Conservation (phyloP, 1,139 yeast genomes). For the Candida sp. region DNA sequence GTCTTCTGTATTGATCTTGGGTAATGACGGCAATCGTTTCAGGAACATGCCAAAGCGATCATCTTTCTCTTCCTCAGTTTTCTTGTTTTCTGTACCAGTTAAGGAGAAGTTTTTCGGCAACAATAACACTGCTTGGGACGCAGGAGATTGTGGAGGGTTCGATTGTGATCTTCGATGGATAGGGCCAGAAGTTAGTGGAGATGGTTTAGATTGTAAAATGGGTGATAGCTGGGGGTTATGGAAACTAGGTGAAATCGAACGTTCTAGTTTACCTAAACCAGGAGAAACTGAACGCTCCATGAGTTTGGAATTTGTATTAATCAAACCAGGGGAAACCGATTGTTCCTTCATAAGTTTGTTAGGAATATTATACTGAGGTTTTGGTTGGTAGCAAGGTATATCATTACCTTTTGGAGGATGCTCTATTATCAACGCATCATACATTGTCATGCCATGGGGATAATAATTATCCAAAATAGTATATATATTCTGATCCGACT, state of each 20-base stretch:
- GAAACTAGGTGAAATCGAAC: background rate
- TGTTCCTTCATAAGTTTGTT: conserved; percentile 18
- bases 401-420: conserved; percentile 13
- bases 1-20: background rate
- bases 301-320: background rate
- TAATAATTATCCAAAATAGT: conserved; percentile 54
- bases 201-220: conserved; percentile 2
- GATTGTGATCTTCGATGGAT: conserved; percentile 33
- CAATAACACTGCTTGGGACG: conserved; percentile 34
- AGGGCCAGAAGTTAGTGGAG: conserved; percentile 6
- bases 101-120: conserved; percentile 45
- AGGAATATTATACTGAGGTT: conserved; percentile 18
- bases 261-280: conserved; percentile 4
- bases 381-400: conserved; percentile 21
- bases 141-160: conserved; percentile 31
- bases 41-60: background rate
- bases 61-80: background rate
- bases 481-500: conserved; percentile 68
- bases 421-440: conserved; percentile 63
- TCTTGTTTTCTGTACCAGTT: background rate
- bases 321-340: conserved; percentile 27
- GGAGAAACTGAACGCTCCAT: conserved; percentile 33
- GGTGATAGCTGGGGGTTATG: conserved; percentile 14
- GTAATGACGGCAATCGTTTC: background rate
- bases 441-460: conserved; percentile 68